Percentiles rank a stretch among this genome's conserved stretches.
Evolutionary conservation across 2,329 filamentous ascomycete genomes (phyloP).

Genomic region (Cadophora sp.): DNA sequence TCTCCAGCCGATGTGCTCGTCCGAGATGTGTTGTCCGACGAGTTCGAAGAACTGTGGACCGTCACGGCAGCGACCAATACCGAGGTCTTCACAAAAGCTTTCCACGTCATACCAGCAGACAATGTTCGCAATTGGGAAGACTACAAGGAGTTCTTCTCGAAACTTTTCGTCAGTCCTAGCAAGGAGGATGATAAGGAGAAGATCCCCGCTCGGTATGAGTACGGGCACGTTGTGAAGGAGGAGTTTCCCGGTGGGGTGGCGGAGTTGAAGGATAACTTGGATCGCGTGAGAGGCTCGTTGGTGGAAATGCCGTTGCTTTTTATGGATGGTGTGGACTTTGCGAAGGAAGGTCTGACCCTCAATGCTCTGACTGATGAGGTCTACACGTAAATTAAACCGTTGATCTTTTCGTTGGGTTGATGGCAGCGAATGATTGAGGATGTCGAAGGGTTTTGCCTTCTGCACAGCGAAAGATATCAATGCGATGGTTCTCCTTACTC

Average conservation of each 20-base stretch:
- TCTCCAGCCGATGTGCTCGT: slow-evolving; percentile 72
- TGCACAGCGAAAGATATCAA: no score
- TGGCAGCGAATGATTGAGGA: no score
- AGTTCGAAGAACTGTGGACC: slow-evolving; percentile 77
- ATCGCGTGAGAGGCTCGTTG: slow-evolving; percentile 70
- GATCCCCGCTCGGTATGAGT: slow-evolving; percentile 69
- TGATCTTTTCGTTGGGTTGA: no score
- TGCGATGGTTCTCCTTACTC: no score
- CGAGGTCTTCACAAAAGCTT: slow-evolving; percentile 78
- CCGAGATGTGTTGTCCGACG: slow-evolving; percentile 72
- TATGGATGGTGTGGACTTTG: slow-evolving; percentile 82
- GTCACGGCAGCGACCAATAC: slow-evolving; percentile 78
- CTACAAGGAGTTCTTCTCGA: slow-evolving; percentile 74
- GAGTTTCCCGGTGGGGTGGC: slow-evolving; percentile 76
- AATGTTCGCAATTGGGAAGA: slow-evolving; percentile 72
- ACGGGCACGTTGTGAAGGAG: slow-evolving; percentile 85
- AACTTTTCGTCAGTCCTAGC: slow-evolving; percentile 67
- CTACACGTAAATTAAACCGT: slow-evolving; percentile 58
- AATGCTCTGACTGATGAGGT: slow-evolving; percentile 76
- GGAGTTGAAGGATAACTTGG: slow-evolving; percentile 75
- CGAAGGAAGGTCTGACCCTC: slow-evolving; percentile 77
- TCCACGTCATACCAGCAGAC: slow-evolving; percentile 80
- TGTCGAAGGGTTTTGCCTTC: no score
- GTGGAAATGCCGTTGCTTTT: slow-evolving; percentile 94
- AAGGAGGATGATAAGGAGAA: slow-evolving; percentile 49